A percentile compares a stretch with the other conserved stretches of the same genome.
phyloP scores from a whole-genome alignment of 192 early-diverging fungal species.

The Chytriomyces hyalinus region DNA sequence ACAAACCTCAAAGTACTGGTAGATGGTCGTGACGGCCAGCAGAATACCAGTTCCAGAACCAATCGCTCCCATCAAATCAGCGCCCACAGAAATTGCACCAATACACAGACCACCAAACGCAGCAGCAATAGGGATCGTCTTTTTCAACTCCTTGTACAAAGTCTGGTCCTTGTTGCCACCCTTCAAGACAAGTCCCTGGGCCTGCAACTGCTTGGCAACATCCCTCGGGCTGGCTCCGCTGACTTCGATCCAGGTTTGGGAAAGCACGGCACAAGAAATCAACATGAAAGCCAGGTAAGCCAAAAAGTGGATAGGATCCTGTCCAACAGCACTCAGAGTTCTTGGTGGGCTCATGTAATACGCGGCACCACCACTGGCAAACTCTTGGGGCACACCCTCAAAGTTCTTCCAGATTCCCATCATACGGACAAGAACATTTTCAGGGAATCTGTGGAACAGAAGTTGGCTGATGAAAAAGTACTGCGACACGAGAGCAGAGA shows the following conservation, averaged over 20 bases:
- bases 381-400: conserved; percentile 95
- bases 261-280: conserved; percentile 92
- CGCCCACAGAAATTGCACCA: conserved; percentile 92
- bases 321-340: conserved; percentile 77
- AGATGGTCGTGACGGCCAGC: conserved; percentile 97
- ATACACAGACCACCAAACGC: conserved; percentile 97
- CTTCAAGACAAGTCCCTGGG: conserved; percentile 94
- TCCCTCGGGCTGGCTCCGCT: conserved; percentile 97
- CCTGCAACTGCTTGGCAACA: conserved; percentile 97
- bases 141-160: conserved; percentile 99
- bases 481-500: conserved; percentile 95
- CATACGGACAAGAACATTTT: conserved; percentile 90
- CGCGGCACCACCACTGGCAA: conserved; percentile 89
- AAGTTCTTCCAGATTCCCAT: conserved; percentile 96
- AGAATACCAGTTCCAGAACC: conserved; percentile 99
- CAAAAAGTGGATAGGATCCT: conserved; percentile 95
- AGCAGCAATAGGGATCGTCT: conserved; percentile 96
- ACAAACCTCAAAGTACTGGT: conserved; percentile 90
- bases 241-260: conserved; percentile 99
- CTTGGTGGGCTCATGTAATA: conserved; percentile 99
- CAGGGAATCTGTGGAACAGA: conserved; percentile 96
- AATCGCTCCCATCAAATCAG: conserved; percentile 96
- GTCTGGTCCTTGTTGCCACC: conserved; percentile 92
- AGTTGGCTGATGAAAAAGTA: conserved; percentile 99
- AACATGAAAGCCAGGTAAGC: conserved; percentile 96